Evolutionary conservation across 1,284 basidiomycete genomes (phyloP), one percentile per base, ranked within the genome.

Genomic region (Cystobasidium slooffiae): DNA sequence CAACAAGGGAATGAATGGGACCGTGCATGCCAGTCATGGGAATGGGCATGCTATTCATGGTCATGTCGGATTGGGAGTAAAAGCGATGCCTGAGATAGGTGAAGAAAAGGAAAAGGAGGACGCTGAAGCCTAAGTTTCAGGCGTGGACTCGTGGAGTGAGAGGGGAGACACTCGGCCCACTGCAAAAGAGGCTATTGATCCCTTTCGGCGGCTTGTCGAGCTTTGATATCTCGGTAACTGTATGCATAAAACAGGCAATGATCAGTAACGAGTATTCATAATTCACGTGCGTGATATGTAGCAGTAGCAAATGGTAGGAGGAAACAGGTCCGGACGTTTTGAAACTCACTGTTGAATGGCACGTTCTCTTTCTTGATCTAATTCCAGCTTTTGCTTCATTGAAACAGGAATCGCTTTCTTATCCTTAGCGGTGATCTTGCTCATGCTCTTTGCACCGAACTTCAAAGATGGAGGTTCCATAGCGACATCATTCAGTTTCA

Each of bases 191-290:
- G 20, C 39, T 24, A 59, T 59, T 59, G 37, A 10, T 37, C 49
- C 49, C 64, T n/a, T 49, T 53, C 31, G n/a, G 70, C 70, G 8
- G 53, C 46, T 41, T 73, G 70, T 6, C 58, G 70, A 31, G 70
- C 70, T 59, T 73, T 73, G 20, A 73, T 63, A 8, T 66, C 52
- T 12, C 70, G 70, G 58, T 73, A 73, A 18, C 70, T 73, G 63
- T 66, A 62, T 51, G 22, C 16, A 44, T 5, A 62, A 43, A 59
- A 47, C 14, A 16, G 8, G 53, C 41, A 53, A 66, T 52, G 51
- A 37, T 51, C 46, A 66, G 47, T n/a, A 31, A 5, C 1, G 53
- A 56, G 12, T 12, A 63, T 10, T 31, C 10, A 1, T 22, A 10
- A 49, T 44, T 22, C 24, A 20, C 14, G 14, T 51, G 47, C 47